These are phyloP conservation scores for Candida orba DNA, from an alignment of 805 yeast species.

Conservation along the genomic window DNA sequence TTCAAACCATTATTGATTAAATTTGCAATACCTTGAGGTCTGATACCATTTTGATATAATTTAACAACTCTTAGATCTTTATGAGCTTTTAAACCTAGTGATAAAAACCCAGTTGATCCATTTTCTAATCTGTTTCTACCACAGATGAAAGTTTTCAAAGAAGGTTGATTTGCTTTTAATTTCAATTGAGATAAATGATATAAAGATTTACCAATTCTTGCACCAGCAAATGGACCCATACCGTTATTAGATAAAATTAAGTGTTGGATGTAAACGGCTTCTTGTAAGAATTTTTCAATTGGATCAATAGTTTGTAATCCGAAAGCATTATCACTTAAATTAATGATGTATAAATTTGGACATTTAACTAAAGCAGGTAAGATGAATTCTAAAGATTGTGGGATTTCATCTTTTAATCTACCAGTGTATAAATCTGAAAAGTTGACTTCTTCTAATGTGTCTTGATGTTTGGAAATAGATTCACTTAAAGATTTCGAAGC, in stretches of 20 bases:
- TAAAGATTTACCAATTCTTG: conserved; percentile 83
- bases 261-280: conserved; percentile 77
- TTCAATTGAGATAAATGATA: conserved; percentile 65
- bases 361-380: conserved; percentile 68
- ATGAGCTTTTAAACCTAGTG: conserved; percentile 81
- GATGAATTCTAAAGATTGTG: conserved; percentile 65
- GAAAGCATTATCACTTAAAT: conserved; percentile 91
- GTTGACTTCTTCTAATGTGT: conserved; percentile 58
- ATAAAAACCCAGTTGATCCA: conserved; percentile 81
- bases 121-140: conserved; percentile 96
- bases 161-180: conserved; percentile 34
- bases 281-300: conserved; percentile 66
- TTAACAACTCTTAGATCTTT: conserved; percentile 63
- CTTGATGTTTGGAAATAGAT: conserved; percentile 34
- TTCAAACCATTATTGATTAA: conserved; percentile 68
- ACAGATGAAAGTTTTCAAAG: conserved; percentile 82
- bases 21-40: conserved; percentile 84
- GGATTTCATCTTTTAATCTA: conserved; percentile 90
- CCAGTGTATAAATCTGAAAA: conserved; percentile 94
- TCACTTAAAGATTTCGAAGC: conserved; percentile 71
- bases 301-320: conserved; percentile 94
- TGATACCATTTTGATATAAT: conserved; percentile 92
- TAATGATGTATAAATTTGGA: conserved; percentile 61
- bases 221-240: conserved; percentile 97
- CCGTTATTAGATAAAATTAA: conserved; percentile 91